These are phyloP conservation scores for Naganishia friedmannii DNA, from an alignment of 768 basidiomycete genomes.

Conservation along the genomic window DNA sequence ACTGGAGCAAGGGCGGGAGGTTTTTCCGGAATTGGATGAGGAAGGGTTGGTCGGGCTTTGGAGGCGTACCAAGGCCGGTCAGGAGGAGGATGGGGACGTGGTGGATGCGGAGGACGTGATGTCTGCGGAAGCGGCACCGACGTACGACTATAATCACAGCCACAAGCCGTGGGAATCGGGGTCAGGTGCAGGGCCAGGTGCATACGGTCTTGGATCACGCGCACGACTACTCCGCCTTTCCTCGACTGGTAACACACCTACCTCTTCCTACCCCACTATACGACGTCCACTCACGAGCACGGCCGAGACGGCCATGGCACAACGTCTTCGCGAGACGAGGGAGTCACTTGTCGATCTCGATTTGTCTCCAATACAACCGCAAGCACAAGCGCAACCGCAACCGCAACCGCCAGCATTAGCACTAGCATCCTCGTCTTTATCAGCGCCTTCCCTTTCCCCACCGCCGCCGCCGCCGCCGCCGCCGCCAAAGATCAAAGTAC, in stretches of 20 bases:
- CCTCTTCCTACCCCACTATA: no score
- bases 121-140: neutral
- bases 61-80: neutral
- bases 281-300: neutral
- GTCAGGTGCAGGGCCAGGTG: no score
- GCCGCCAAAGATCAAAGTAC: neutral
- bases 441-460: no score
- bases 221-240: neutral
- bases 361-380: neutral
- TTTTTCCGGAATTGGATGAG: constrained; percentile 10
- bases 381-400: no score
- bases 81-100: neutral
- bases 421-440: neutral
- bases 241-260: no score
- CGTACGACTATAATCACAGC: neutral
- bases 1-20: neutral
- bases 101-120: neutral
- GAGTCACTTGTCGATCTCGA: constrained; percentile 9
- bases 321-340: neutral
- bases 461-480: neutral
- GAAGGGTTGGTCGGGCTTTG: neutral
- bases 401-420: no score
- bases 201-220: neutral
- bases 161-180: no score
- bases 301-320: neutral